These are phyloP conservation scores for Populus euphratica DNA, from an alignment of 345 rosid genomes.

Conservation along the genomic window DNA sequence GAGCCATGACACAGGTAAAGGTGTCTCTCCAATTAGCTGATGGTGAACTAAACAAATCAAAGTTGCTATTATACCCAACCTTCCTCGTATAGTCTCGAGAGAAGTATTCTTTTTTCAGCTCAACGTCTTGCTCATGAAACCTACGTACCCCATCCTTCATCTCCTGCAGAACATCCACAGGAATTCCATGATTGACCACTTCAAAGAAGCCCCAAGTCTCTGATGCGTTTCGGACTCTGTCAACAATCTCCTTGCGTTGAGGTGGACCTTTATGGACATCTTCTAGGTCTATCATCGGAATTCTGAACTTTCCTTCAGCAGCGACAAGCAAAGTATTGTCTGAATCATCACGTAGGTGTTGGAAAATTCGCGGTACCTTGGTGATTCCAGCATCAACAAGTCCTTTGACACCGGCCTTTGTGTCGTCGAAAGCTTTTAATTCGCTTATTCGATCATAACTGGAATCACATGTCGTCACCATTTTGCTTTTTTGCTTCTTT, in stretches of 20 bases:
- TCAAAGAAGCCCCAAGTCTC: slow-evolving; percentile 49
- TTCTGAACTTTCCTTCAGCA: neutral
- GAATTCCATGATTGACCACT: slow-evolving; percentile 42
- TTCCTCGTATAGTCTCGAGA: slow-evolving; percentile 25
- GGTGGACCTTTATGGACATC: slow-evolving; percentile 3
- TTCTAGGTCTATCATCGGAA: slow-evolving; percentile 38
- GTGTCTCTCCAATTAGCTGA: slow-evolving; percentile 48
- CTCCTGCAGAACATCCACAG: slow-evolving; percentile 17
- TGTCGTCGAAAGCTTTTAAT: slow-evolving; percentile 29
- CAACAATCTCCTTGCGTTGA: slow-evolving; percentile 13
- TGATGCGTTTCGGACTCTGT: slow-evolving; percentile 26
- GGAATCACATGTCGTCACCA: neutral
- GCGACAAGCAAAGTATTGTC: neutral
- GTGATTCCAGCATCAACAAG: slow-evolving; percentile 34
- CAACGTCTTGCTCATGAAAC: slow-evolving; percentile 39
- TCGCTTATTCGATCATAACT: slow-evolving; percentile 17
- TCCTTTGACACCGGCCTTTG: slow-evolving; percentile 42
- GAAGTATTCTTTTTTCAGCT: slow-evolving; percentile 28
- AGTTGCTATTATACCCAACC: slow-evolving; percentile 33
- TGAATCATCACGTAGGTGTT: neutral
- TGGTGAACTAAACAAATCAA: slow-evolving; percentile 24
- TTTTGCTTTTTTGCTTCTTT: neutral
- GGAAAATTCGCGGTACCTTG: slow-evolving; percentile 34
- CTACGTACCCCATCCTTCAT: slow-evolving; percentile 30
- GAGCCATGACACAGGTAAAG: slow-evolving; percentile 25